Percentiles rank a stretch among this genome's conserved stretches.
phyloP scores from a whole-genome alignment of 1,284 basidiomycete species.

The Marasmius sp. region DNA sequence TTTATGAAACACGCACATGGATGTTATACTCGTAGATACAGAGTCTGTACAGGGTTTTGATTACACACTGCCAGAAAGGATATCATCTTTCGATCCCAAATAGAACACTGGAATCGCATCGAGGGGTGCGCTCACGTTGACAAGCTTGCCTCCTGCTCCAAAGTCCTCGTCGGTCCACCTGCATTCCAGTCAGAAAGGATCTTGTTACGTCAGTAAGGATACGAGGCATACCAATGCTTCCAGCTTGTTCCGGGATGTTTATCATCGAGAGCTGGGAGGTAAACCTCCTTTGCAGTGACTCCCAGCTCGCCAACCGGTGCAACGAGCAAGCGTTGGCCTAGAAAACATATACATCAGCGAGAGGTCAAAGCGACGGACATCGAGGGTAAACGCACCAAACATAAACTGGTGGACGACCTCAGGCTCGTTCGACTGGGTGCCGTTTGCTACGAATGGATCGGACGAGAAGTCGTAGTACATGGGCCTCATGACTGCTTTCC shows the following conservation, averaged over 20 bases:
- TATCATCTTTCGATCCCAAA: slow-evolving; percentile 33
- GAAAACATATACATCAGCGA: neutral
- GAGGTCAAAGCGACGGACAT: neutral
- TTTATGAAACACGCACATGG: no score
- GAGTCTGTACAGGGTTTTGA: no score
- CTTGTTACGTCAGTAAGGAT: neutral
- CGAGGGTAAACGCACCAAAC: slow-evolving; percentile 28
- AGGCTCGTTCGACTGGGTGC: slow-evolving; percentile 33
- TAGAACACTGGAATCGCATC: slow-evolving; percentile 41
- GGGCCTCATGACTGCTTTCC: slow-evolving; percentile 36
- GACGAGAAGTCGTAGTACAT: slow-evolving; percentile 39
- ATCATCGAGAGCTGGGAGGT: slow-evolving; percentile 31
- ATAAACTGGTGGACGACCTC: slow-evolving; percentile 36
- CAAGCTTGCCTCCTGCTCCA: slow-evolving; percentile 28
- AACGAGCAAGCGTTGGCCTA: slow-evolving; percentile 36
- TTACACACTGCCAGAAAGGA: slow-evolving; percentile 30
- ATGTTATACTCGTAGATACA: no score
- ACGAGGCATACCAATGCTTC: slow-evolving; percentile 34
- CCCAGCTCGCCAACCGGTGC: slow-evolving; percentile 34
- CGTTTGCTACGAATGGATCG: slow-evolving; percentile 30
- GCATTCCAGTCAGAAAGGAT: neutral
- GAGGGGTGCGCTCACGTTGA: slow-evolving; percentile 32
- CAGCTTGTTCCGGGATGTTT: slow-evolving; percentile 24
- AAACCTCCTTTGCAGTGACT: slow-evolving; percentile 33
- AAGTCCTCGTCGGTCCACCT: slow-evolving; percentile 39